A percentile compares a stretch with the other conserved stretches of the same genome.
These are phyloP conservation scores for Coemansia sp. DNA, from an alignment of 192 early-diverging fungal genomes.

Conservation along the genomic window DNA sequence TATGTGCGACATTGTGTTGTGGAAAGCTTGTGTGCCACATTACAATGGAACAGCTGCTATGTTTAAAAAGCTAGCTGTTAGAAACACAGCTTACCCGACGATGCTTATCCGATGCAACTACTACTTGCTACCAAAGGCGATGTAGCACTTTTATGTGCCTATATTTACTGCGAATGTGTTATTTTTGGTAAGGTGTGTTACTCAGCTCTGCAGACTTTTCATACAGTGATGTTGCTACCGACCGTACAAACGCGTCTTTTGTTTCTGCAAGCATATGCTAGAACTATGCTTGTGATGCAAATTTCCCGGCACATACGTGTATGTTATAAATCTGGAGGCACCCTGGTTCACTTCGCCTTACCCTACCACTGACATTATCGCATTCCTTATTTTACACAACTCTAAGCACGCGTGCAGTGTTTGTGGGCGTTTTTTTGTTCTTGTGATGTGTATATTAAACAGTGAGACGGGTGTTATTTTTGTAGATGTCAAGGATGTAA, in stretches of 20 bases:
- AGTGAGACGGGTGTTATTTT: background rate
- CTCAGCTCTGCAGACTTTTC: background rate
- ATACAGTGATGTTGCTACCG: background rate
- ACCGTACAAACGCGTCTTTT: background rate
- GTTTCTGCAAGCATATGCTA: background rate
- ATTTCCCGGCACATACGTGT: background rate
- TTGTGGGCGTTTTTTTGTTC: background rate
- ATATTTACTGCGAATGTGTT: background rate
- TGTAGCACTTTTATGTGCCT: background rate
- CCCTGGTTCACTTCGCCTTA: background rate
- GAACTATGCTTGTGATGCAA: background rate
- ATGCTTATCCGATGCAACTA: background rate
- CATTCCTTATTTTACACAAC: too few species aligned
- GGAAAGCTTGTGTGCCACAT: background rate
- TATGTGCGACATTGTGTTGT: background rate
- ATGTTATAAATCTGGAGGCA: background rate
- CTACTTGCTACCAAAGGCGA: background rate
- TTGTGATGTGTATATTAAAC: background rate
- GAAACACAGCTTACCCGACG: background rate
- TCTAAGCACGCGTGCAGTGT: too few species aligned
- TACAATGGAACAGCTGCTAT: background rate
- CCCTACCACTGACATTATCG: background rate
- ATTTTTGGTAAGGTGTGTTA: constrained; percentile 15
- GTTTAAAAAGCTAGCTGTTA: background rate
- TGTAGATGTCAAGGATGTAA: constrained; percentile 90